phyloP scores from a whole-genome alignment of 1,284 basidiomycete genomes.

The Singerocomus rubriflavus region DNA sequence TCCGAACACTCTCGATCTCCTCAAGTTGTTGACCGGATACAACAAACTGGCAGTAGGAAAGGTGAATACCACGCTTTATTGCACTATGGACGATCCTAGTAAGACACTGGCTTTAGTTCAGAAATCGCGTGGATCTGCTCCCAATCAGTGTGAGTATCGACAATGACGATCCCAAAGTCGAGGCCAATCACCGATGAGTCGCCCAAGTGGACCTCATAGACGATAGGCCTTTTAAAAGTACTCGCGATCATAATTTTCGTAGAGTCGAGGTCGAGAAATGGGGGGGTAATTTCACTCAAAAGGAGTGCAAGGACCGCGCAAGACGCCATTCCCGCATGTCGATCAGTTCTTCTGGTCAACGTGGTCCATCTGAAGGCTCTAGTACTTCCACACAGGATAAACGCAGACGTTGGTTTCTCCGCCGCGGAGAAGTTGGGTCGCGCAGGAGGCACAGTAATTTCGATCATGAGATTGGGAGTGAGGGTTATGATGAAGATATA shows the following conservation, averaged over 20 bases:
- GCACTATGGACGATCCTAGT: background rate
- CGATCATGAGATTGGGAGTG: background rate
- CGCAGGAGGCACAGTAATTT: background rate
- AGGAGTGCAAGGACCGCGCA: background rate
- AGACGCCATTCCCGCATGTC: constrained; percentile 24
- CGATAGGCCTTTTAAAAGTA: constrained; percentile 10
- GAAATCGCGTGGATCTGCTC: background rate
- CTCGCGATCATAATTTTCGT: background rate
- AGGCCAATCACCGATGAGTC: constrained; percentile 3
- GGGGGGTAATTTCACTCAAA: constrained; percentile 7
- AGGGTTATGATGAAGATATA: background rate
- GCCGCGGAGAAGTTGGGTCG: constrained; percentile 8
- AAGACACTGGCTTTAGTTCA: constrained; percentile 6
- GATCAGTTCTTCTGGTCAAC: constrained; percentile 13
- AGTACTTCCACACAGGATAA: constrained; percentile 1
- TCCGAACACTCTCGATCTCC: background rate
- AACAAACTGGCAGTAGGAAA: constrained; percentile 5
- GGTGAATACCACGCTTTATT: constrained; percentile 2
- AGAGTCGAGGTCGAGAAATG: constrained; percentile 6
- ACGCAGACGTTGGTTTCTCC: constrained; percentile 25
- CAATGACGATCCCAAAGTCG: background rate
- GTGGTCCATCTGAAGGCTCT: constrained; percentile 1
- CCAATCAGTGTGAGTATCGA: constrained; percentile 16
- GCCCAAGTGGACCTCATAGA: constrained; percentile 9
- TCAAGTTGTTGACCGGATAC: background rate